These are phyloP conservation scores for Hemerocallis citrina DNA, from an alignment of 106 monocot genomes.

Conservation along the genomic window DNA sequence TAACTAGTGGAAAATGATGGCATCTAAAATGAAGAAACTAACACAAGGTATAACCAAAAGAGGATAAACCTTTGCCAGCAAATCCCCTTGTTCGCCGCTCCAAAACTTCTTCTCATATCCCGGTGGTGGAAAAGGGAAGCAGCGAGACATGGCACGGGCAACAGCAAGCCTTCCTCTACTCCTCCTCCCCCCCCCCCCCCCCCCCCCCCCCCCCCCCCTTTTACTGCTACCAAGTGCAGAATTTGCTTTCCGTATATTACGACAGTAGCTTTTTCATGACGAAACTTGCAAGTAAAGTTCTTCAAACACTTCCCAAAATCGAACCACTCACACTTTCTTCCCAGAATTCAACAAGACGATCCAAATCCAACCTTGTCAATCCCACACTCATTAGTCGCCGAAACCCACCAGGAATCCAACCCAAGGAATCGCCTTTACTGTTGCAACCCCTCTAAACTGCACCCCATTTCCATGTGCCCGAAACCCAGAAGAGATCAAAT, in stretches of 20 bases:
- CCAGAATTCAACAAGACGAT: conserved; percentile 21
- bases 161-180: conserved; percentile 6
- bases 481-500: not conserved
- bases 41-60: too few species aligned
- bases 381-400: conserved; percentile 31
- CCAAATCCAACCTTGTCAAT: conserved; percentile 28
- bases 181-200: conserved; percentile 13
- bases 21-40: too few species aligned
- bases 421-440: too few species aligned
- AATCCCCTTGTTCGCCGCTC: conserved; percentile 27
- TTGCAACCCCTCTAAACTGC: not conserved
- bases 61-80: conserved; percentile 48
- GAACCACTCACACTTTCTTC: too few species aligned
- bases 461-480: conserved; percentile 17
- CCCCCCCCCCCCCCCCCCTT: conserved; percentile 18
- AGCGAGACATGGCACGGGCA: conserved; percentile 67
- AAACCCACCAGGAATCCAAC: not conserved
- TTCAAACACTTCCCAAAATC: conserved; percentile 10
- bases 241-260: too few species aligned
- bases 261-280: too few species aligned
- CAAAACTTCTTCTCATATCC: conserved; percentile 52
- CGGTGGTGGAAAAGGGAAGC: conserved; percentile 86
- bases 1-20: too few species aligned
- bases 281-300: too few species aligned
- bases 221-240: conserved; percentile 26